phyloP scores from a whole-genome alignment of 2,329 filamentous ascomycete genomes.

The Aspergillus niger region DNA sequence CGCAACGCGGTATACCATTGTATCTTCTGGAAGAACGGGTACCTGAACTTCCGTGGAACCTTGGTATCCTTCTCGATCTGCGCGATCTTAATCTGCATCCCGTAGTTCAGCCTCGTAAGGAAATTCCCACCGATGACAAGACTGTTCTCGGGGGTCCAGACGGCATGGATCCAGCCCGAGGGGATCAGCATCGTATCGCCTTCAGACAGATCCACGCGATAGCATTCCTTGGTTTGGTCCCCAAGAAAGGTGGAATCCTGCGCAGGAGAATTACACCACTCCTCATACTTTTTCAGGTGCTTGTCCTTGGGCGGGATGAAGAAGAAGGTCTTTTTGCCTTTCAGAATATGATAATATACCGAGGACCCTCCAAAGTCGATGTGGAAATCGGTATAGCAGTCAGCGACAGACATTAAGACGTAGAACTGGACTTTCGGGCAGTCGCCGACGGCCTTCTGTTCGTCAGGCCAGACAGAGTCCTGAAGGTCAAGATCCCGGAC shows the following conservation, averaged over 20 bases:
- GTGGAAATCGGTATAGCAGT: constrained; percentile 72
- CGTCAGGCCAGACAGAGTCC: constrained; percentile 54
- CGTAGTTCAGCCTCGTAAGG: constrained; percentile 65
- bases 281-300: constrained; percentile 69
- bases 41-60: constrained; percentile 65
- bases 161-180: constrained; percentile 71
- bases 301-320: constrained; percentile 70
- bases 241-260: constrained; percentile 68
- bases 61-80: constrained; percentile 69
- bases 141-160: constrained; percentile 70
- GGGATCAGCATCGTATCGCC: constrained; percentile 72
- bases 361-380: constrained; percentile 72
- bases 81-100: constrained; percentile 66
- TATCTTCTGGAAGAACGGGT: constrained; percentile 69
- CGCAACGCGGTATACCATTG: constrained; percentile 68
- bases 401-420: constrained; percentile 69
- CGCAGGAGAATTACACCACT: constrained; percentile 68
- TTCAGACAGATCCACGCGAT: constrained; percentile 64
- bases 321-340: constrained; percentile 70
- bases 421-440: constrained; percentile 68
- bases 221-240: constrained; percentile 66
- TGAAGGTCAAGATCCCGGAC: constrained; percentile 63
- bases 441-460: constrained; percentile 56
- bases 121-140: constrained; percentile 73
- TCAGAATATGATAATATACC: constrained; percentile 70